These are phyloP conservation scores for Chalaropsis thielavioides DNA, from an alignment of 2,329 filamentous ascomycete genomes.

Conservation along the genomic window DNA sequence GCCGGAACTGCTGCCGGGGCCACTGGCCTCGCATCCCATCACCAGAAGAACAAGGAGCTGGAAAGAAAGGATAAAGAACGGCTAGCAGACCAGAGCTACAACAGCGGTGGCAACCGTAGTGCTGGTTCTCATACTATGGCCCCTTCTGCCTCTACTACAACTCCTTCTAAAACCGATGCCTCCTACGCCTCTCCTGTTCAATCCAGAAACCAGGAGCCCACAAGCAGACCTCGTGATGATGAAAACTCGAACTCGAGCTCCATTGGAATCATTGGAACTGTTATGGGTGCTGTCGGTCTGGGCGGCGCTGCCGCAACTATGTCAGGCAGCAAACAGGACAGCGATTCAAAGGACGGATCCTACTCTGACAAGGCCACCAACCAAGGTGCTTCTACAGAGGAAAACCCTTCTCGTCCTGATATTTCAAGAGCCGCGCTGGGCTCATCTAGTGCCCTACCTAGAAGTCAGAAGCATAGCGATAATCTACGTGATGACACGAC, in stretches of 20 bases:
- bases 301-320: conserved; percentile 13
- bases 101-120: background rate
- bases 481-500: background rate
- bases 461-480: background rate
- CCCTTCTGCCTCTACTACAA: background rate
- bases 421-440: background rate
- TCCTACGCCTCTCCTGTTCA: background rate
- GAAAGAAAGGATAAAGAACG: background rate
- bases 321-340: conserved; percentile 4
- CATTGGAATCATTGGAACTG: conserved; percentile 8
- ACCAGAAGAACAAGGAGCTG: background rate
- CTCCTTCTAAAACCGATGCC: background rate
- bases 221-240: background rate
- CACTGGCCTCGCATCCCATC: background rate
- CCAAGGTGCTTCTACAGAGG: background rate
- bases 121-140: background rate
- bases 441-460: background rate
- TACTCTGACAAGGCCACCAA: background rate
- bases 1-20: background rate
- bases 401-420: background rate
- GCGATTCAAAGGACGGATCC: background rate
- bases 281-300: conserved; percentile 15
- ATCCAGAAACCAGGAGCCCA: background rate
- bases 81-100: background rate
- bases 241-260: background rate